Conservation (phyloP, 2,329 filamentous ascomycete species). For the Dactylellina leptospora region DNA sequence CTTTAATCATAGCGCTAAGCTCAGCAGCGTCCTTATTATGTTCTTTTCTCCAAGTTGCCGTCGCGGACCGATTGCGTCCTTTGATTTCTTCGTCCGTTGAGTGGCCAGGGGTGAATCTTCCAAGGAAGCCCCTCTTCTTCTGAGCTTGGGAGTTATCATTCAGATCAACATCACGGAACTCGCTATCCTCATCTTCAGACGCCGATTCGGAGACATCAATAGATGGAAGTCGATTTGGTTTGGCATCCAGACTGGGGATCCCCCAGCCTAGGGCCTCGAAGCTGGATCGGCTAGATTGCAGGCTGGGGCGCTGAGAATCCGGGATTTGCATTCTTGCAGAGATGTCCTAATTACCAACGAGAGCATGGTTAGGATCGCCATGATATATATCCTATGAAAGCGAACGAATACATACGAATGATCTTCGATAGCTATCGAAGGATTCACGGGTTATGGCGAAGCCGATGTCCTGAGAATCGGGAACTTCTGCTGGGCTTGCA, state of each 20-base stretch:
- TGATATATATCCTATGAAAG: neutral
- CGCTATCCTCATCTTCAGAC: conserved; percentile 69
- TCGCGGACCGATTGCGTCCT: conserved; percentile 33
- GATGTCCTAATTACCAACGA: conserved; percentile 75
- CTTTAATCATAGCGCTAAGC: conserved; percentile 49
- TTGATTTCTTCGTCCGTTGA: conserved; percentile 1
- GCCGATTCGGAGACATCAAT: conserved; percentile 66
- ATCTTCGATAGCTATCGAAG: conserved; percentile 94
- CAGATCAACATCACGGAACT: conserved; percentile 89
- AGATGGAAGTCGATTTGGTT: conserved; percentile 70
- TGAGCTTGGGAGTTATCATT: conserved; percentile 76
- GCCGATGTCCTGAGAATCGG: conserved; percentile 67
- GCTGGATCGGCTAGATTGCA: conserved; percentile 62
- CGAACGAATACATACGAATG: conserved; percentile 76
- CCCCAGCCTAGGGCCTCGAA: conserved; percentile 55
- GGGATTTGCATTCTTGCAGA: conserved; percentile 82
- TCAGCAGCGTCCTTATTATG: conserved; percentile 49
- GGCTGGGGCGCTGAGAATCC: conserved; percentile 63
- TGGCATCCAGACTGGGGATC: conserved; percentile 81
- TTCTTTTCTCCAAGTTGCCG: conserved; percentile 44
- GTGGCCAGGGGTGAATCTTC: conserved; percentile 71
- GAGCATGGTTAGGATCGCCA: neutral
- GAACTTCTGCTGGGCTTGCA: conserved; percentile 67
- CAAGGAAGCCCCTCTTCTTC: conserved; percentile 82
- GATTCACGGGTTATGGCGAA: conserved; percentile 96